Percentiles rank a stretch among this genome's conserved stretches.
Evolutionary conservation across 129 eudicot species (phyloP).

Genomic region (Dittrichia graveolens): DNA sequence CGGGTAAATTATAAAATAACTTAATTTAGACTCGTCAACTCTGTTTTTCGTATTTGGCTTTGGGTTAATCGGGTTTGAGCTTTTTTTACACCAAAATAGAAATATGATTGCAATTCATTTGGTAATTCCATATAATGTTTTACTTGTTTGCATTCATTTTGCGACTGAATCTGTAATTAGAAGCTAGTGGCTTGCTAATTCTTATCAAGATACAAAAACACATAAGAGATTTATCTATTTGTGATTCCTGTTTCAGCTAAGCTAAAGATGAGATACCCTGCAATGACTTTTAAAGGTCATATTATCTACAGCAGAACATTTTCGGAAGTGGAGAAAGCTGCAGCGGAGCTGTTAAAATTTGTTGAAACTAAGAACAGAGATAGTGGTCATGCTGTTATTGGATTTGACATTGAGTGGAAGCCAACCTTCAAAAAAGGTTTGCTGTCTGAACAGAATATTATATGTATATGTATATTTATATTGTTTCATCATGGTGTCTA

Average conservation of each 20-base stretch:
- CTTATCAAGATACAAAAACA: not conserved
- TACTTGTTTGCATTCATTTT: slow-evolving; percentile 7
- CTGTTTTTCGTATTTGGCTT: too few species aligned
- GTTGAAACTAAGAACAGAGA: slow-evolving; percentile 53
- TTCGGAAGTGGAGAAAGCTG: slow-evolving; percentile 76
- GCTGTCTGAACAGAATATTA: not conserved
- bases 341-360: slow-evolving; percentile 55
- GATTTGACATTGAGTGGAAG: slow-evolving; percentile 90
- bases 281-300: slow-evolving; percentile 64
- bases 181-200: not conserved
- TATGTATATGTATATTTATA: too few species aligned
- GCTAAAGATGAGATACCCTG: slow-evolving; percentile 40
- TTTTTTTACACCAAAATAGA: too few species aligned
- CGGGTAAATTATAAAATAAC: too few species aligned
- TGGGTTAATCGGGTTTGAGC: too few species aligned
- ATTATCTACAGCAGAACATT: slow-evolving; percentile 67
- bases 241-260: slow-evolving; percentile 41
- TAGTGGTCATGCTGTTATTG: slow-evolving; percentile 49
- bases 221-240: slow-evolving; percentile 2
- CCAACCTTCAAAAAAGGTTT: slow-evolving; percentile 70
- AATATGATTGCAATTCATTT: not conserved
- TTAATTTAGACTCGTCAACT: too few species aligned
- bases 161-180: not conserved
- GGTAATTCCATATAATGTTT: slow-evolving; percentile 2
- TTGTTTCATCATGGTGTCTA: not conserved